A percentile compares a stretch with the other conserved stretches of the same genome.
phyloP scores from a whole-genome alignment of 1,284 basidiomycete genomes.

The Peniophora sp. region DNA sequence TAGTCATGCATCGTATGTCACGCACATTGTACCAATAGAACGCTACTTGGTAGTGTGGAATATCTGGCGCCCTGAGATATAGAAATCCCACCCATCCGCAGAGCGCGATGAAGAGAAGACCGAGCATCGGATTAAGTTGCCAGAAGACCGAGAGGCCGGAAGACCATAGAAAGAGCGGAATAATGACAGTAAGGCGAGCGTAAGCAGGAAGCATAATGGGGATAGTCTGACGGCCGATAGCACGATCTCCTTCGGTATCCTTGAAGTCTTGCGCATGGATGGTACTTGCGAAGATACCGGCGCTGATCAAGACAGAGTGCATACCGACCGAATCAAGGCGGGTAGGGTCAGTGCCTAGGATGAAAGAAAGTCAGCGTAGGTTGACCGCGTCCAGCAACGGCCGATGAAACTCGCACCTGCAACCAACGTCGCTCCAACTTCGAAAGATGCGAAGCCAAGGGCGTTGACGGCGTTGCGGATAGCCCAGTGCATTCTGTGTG shows the following conservation, averaged over 20 bases:
- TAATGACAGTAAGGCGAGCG: constrained; percentile 11
- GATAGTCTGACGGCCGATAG: constrained; percentile 26
- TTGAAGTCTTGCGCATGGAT: constrained; percentile 34
- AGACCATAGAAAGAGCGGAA: constrained; percentile 12
- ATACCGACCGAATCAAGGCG: constrained; percentile 2
- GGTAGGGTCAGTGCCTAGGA: background rate
- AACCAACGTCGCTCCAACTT: constrained; percentile 30
- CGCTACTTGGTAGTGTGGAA: constrained; percentile 21
- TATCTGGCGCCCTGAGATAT: constrained; percentile 17
- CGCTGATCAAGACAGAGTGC: constrained; percentile 5
- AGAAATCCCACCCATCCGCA: constrained; percentile 20
- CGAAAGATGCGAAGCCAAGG: constrained; percentile 26
- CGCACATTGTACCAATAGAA: constrained; percentile 27
- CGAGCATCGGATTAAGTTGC: constrained; percentile 11
- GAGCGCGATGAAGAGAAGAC: constrained; percentile 20
- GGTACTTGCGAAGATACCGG: constrained; percentile 23
- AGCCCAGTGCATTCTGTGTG: constrained; percentile 26
- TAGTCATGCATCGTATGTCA: too few species aligned
- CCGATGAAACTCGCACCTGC: constrained; percentile 20
- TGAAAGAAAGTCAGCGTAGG: constrained; percentile 1
- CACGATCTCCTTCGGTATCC: constrained; percentile 27
- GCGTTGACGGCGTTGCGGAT: constrained; percentile 29
- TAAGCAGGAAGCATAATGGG: constrained; percentile 25
- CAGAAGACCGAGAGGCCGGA: constrained; percentile 8
- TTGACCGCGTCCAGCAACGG: too few species aligned